These are phyloP conservation scores for Sphagnum magellanicum DNA, from an alignment of 228 moss, liverwort and hornwort genomes.

Conservation along the genomic window DNA sequence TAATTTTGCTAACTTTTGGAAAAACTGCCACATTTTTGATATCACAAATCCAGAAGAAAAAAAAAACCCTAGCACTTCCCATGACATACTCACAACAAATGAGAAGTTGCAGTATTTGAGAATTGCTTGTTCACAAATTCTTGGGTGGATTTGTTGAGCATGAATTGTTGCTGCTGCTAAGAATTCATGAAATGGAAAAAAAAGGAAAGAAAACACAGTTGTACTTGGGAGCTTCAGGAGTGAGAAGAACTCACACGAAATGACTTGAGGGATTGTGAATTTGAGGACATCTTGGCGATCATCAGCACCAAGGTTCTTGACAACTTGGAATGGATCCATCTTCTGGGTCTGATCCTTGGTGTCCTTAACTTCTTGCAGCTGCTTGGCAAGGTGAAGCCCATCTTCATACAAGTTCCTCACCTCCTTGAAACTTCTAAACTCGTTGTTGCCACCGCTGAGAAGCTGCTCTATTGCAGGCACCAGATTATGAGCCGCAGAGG, in stretches of 20 bases:
- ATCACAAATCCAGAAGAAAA: no score
- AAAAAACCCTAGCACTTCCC: background rate
- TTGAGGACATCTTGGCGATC: background rate
- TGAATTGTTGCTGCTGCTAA: no score
- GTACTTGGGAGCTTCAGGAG: background rate
- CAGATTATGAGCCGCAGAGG: constrained; percentile 16
- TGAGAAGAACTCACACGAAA: constrained; percentile 1
- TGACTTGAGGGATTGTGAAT: constrained; percentile 3
- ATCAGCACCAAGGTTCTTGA: background rate
- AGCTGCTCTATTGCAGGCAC: background rate
- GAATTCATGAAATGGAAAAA: no score
- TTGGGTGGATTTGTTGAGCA: no score
- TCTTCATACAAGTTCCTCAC: constrained; percentile 17
- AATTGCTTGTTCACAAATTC: no score
- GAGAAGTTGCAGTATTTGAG: background rate
- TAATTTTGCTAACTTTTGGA: no score
- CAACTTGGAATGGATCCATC: background rate
- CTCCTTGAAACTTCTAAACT: constrained; percentile 21
- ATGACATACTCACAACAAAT: background rate
- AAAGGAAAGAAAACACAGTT: background rate
- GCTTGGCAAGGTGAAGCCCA: constrained; percentile 2
- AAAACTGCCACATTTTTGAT: no score
- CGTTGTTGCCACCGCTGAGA: constrained; percentile 9
- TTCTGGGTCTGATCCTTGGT: background rate
- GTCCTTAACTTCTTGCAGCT: background rate